phyloP scores from a whole-genome alignment of 2,329 filamentous ascomycete genomes.

The Colletotrichum viniferum region DNA sequence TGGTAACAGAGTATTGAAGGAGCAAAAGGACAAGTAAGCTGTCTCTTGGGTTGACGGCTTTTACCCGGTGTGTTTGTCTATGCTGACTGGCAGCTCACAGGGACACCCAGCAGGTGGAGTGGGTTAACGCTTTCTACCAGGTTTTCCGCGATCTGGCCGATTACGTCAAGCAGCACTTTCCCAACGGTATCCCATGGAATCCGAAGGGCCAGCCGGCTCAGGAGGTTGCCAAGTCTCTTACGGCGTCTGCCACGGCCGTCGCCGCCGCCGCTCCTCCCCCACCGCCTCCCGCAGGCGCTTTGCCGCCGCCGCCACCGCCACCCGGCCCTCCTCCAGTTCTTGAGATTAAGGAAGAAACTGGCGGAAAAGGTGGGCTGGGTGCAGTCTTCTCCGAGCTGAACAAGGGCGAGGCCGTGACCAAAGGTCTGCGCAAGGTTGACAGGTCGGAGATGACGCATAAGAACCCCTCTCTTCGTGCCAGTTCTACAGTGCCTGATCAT shows the following conservation, averaged over 20 bases:
- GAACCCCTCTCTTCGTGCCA: conserved; percentile 83
- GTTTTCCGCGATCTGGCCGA: conserved; percentile 83
- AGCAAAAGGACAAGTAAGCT: conserved; percentile 74
- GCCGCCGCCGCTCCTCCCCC: conserved; percentile 50
- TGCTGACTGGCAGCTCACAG: conserved; percentile 45
- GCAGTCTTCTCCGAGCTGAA: conserved; percentile 94
- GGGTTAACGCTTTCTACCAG: conserved; percentile 90
- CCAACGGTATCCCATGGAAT: conserved; percentile 86
- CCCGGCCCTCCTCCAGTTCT: conserved; percentile 72
- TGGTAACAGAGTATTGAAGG: conserved; percentile 91
- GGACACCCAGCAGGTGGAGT: conserved; percentile 81
- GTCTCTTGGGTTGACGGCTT: neutral
- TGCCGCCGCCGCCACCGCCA: conserved; percentile 71
- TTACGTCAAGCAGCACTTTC: conserved; percentile 85
- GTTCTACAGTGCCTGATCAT: conserved; percentile 70
- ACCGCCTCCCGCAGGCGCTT: conserved; percentile 57
- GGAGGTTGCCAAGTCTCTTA: conserved; percentile 67
- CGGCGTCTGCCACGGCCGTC: conserved; percentile 39
- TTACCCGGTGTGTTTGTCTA: neutral
- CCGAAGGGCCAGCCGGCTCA: conserved; percentile 73
- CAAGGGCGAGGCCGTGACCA: conserved; percentile 85
- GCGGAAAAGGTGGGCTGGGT: conserved; percentile 67
- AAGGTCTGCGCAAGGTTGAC: conserved; percentile 90
- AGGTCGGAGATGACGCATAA: conserved; percentile 98
- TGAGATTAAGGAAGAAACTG: conserved; percentile 57